Evolutionary conservation across 306 rosid species (phyloP).

Genomic region (Inga oerstediana): DNA sequence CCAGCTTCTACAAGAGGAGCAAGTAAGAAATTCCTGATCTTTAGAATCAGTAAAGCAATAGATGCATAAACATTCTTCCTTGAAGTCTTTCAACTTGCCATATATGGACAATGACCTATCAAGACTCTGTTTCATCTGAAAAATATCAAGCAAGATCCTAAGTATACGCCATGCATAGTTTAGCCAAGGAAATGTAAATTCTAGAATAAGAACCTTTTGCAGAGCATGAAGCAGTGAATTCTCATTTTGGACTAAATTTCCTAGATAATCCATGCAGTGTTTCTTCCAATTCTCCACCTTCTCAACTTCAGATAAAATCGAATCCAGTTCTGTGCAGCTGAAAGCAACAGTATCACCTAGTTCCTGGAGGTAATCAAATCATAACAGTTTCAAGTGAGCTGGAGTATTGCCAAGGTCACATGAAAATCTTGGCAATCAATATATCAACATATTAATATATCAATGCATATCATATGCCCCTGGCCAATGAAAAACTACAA

Average conservation of each 20-base stretch:
- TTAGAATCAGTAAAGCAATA: slow-evolving; percentile 54
- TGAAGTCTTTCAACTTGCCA: slow-evolving; percentile 42
- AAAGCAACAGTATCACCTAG: slow-evolving; percentile 68
- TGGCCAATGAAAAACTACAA: neutral
- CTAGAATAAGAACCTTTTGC: slow-evolving; percentile 61
- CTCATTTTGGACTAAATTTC: slow-evolving; percentile 48
- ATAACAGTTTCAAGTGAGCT: slow-evolving; percentile 21
- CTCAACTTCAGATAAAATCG: slow-evolving; percentile 71
- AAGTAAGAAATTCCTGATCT: slow-evolving; percentile 58
- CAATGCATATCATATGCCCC: neutral
- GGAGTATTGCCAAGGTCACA: slow-evolving; percentile 26
- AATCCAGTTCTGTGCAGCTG: slow-evolving; percentile 67
- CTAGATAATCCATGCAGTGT: slow-evolving; percentile 52
- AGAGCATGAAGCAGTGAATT: slow-evolving; percentile 57
- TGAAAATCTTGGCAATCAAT: neutral
- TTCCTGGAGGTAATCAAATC: slow-evolving; percentile 58
- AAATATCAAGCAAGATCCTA: slow-evolving; percentile 25
- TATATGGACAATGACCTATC: slow-evolving; percentile 67
- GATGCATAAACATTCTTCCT: slow-evolving; percentile 45
- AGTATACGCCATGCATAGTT: slow-evolving; percentile 19
- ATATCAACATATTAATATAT: neutral
- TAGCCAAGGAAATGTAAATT: slow-evolving; percentile 11
- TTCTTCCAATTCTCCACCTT: slow-evolving; percentile 88
- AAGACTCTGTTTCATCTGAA: slow-evolving; percentile 66
- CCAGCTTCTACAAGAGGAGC: slow-evolving; percentile 82